Conservation (phyloP, 2,329 filamentous ascomycete species). For the Claviceps arundinis region DNA sequence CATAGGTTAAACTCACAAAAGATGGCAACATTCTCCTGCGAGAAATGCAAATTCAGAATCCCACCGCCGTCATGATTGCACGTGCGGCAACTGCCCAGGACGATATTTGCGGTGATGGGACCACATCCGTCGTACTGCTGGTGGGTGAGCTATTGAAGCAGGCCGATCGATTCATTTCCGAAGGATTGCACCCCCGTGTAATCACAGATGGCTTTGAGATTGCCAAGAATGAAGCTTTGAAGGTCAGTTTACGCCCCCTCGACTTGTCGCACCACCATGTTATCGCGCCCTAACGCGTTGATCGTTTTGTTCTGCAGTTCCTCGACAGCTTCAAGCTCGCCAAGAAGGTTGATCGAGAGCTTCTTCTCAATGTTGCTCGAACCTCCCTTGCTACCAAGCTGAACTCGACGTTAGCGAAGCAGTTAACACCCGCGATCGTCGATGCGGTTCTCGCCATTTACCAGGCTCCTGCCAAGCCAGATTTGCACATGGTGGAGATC, state of each 20-base stretch:
- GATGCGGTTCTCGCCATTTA: conserved; percentile 94
- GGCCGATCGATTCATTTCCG: conserved; percentile 87
- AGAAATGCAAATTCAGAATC: conserved; percentile 94
- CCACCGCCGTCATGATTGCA: conserved; percentile 78
- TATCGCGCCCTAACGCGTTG: neutral
- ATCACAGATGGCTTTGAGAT: conserved; percentile 97
- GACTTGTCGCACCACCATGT: neutral
- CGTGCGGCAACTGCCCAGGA: conserved; percentile 90
- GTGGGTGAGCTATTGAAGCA: conserved; percentile 97
- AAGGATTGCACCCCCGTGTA: conserved; percentile 92
- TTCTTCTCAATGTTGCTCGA: conserved; percentile 82
- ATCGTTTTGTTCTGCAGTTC: conserved; percentile 43
- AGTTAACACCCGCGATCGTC: conserved; percentile 88
- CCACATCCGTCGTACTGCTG: conserved; percentile 87
- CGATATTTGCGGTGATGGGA: conserved; percentile 96
- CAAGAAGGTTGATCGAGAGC: conserved; percentile 80
- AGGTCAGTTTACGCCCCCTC: conserved; percentile 35
- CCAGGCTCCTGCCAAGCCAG: conserved; percentile 77
- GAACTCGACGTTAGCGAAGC: conserved; percentile 74
- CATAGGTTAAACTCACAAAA: conserved; percentile 93
- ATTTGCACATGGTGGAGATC: conserved; percentile 98
- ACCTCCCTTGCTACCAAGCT: conserved; percentile 94
- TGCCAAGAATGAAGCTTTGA: conserved; percentile 82
- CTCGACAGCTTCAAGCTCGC: conserved; percentile 86
- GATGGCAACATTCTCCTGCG: conserved; percentile 80